Evolutionary conservation across 2,329 filamentous ascomycete species (phyloP).

Genomic region (Penicillium brevicompactum): DNA sequence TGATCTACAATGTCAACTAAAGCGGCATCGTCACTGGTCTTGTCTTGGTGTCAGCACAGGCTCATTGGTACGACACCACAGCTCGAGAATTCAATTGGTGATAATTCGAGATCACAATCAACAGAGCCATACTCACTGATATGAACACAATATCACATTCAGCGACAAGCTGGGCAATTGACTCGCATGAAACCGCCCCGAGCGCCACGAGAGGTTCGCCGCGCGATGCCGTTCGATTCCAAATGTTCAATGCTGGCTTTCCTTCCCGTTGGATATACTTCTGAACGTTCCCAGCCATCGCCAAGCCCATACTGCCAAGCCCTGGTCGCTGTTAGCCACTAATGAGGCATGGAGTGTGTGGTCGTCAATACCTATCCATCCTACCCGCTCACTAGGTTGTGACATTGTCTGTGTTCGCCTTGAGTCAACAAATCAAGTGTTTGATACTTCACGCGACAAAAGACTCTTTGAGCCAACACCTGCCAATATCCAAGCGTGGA

Average conservation of each 20-base stretch:
- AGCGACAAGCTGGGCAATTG: constrained; percentile 6
- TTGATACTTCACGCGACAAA: too few species aligned
- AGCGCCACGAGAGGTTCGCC: constrained; percentile 3
- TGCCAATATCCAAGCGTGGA: too few species aligned
- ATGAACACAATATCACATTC: constrained; percentile 14
- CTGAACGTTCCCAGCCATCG: constrained; percentile 15
- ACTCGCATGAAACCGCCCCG: constrained; percentile 6
- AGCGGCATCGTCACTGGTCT: constrained; percentile 8
- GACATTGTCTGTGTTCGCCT: neutral
- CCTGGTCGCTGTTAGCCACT: constrained; percentile 1
- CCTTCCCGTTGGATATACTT: constrained; percentile 1
- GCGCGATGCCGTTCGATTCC: constrained; percentile 13
- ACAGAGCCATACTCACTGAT: constrained; percentile 6
- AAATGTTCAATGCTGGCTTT: constrained; percentile 4
- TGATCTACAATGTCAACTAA: constrained; percentile 2
- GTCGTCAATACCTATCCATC: constrained; percentile 9
- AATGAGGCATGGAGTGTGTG: neutral
- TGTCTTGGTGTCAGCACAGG: neutral
- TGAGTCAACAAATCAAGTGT: too few species aligned
- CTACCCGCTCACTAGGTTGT: neutral
- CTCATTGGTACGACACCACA: neutral
- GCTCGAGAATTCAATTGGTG: too few species aligned
- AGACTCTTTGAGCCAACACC: too few species aligned
- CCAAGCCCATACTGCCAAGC: constrained; percentile 16
- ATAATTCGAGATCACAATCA: neutral